A percentile compares a stretch with the other conserved stretches of the same genome.
Conservation (phyloP, 805 yeast species). For the Candida parachauliodes region DNA sequence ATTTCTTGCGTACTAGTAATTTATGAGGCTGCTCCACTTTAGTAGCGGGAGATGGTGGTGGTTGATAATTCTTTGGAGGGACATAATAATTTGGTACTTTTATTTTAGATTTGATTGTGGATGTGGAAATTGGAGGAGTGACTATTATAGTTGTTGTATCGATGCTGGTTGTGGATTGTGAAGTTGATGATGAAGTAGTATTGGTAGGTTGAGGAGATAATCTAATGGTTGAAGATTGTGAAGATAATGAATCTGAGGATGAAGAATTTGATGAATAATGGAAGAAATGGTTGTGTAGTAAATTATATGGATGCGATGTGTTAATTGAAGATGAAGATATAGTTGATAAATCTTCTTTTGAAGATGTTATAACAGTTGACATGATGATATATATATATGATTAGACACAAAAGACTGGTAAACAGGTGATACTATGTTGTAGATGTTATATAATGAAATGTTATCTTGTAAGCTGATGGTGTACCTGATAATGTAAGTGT, state of each 20-base stretch:
- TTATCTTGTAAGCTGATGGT: no score
- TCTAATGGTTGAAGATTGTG: slow-evolving; percentile 7
- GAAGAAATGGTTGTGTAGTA: not conserved
- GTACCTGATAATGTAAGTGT: no score
- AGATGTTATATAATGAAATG: no score
- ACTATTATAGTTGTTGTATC: no score
- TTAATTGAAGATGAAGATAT: not conserved
- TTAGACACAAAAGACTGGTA: no score
- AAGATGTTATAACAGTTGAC: slow-evolving; percentile 7
- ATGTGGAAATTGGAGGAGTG: no score
- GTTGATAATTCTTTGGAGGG: slow-evolving; percentile 7
- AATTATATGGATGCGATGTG: not conserved
- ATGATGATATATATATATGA: no score
- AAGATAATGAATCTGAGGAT: slow-evolving; percentile 5
- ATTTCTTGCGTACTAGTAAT: slow-evolving; percentile 72
- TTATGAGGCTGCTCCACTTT: slow-evolving; percentile 9
- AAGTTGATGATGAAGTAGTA: not conserved
- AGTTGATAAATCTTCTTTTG: slow-evolving; percentile 2
- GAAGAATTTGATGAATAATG: not conserved
- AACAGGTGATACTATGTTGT: no score
- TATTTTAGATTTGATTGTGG: slow-evolving; percentile 3
- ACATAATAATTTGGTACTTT: slow-evolving; percentile 10
- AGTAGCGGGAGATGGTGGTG: not conserved
- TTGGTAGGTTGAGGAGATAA: slow-evolving; percentile 1
- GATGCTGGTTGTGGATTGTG: no score